Evolutionary conservation across 805 yeast genomes (phyloP).

Genomic region (Hanseniaspora vineae): DNA sequence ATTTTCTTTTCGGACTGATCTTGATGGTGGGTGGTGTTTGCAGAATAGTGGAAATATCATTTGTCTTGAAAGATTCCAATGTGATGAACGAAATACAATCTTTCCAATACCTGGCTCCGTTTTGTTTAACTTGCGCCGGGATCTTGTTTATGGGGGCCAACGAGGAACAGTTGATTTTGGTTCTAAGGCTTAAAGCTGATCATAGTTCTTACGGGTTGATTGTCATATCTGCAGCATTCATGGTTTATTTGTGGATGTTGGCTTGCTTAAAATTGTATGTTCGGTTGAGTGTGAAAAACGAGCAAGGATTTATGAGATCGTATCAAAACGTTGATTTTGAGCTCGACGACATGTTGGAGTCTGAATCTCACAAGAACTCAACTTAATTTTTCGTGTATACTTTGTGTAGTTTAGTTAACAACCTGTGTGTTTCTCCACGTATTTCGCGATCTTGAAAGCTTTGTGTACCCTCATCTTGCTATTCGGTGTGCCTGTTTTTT

Average conservation of each 20-base stretch:
- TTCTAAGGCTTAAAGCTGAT: constrained; percentile 65
- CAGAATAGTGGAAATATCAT: constrained; percentile 68
- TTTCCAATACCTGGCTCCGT: constrained; percentile 81
- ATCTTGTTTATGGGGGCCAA: constrained; percentile 82
- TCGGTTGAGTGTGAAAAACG: constrained; percentile 18
- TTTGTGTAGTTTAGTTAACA: too few relatives aligned
- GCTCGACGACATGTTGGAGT: background rate
- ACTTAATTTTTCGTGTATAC: too few relatives aligned
- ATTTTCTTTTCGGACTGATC: constrained; percentile 71
- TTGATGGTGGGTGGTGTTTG: constrained; percentile 67
- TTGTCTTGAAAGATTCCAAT: constrained; percentile 54
- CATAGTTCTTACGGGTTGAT: constrained; percentile 73
- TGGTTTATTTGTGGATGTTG: constrained; percentile 55
- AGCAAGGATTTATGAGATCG: constrained; percentile 1
- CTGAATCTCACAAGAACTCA: background rate
- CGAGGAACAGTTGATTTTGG: constrained; percentile 71
- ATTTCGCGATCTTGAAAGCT: too few relatives aligned
- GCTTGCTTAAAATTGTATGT: constrained; percentile 48
- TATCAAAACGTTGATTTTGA: constrained; percentile 3
- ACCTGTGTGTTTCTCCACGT: too few relatives aligned
- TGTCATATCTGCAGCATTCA: constrained; percentile 57
- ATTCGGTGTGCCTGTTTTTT: too few relatives aligned
- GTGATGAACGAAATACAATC: constrained; percentile 38
- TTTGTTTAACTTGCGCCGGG: constrained; percentile 68
- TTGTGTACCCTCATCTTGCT: too few relatives aligned